Evolutionary conservation across 169 alveolate genomes (phyloP).

Genomic region (Cryptosporidium viatorum): DNA sequence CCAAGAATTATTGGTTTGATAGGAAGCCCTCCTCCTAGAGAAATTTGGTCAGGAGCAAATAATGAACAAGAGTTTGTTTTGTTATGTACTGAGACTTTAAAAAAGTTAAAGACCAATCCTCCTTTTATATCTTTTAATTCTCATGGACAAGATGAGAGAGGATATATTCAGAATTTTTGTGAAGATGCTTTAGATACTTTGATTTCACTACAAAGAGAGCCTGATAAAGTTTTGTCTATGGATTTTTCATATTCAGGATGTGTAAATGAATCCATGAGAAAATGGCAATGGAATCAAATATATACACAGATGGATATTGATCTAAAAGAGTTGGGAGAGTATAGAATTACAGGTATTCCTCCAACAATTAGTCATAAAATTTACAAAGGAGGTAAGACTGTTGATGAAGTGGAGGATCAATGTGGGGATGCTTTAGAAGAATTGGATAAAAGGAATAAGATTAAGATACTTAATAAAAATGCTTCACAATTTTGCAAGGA

Average conservation of each 20-base stretch:
- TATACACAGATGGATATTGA: slow-evolving; percentile 49
- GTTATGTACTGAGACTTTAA: slow-evolving; percentile 9
- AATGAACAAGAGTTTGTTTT: slow-evolving; percentile 61
- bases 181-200: slow-evolving; percentile 65
- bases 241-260: slow-evolving; percentile 58
- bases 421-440: slow-evolving; percentile 69
- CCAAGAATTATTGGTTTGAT: slow-evolving; percentile 46
- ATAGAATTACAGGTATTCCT: slow-evolving; percentile 54
- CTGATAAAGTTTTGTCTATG: slow-evolving; percentile 34
- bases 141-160: slow-evolving; percentile 46
- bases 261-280: slow-evolving; percentile 70
- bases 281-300: slow-evolving; percentile 74
- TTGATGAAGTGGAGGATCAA: slow-evolving; percentile 66
- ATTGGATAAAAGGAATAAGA: slow-evolving; percentile 24
- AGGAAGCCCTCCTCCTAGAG: slow-evolving; percentile 63
- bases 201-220: slow-evolving; percentile 51
- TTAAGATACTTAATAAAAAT: slow-evolving; percentile 31
- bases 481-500: slow-evolving; percentile 63
- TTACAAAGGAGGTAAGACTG: slow-evolving; percentile 58
- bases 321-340: slow-evolving; percentile 11
- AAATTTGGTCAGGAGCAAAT: slow-evolving; percentile 63
- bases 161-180: slow-evolving; percentile 46
- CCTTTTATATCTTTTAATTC: slow-evolving; percentile 51
- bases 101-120: slow-evolving; percentile 57
- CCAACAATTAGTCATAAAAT: slow-evolving; percentile 23